Evolutionary conservation across 306 rosid genomes (phyloP).

Genomic region (Prinsepia uniflora): DNA sequence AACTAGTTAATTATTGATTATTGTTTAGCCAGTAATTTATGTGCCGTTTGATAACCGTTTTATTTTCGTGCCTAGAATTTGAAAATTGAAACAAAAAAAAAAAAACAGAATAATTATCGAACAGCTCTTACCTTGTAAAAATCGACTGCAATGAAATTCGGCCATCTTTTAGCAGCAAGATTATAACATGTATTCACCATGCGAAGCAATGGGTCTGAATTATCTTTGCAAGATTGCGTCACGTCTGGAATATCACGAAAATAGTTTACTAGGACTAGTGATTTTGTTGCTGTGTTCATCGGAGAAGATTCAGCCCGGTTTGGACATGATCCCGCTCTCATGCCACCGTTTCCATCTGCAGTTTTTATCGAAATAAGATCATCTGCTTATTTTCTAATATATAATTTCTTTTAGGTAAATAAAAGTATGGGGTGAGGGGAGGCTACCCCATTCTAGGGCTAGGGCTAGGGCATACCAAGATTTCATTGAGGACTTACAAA

Average conservation of each 20-base stretch:
- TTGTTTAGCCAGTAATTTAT: neutral
- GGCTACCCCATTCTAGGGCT: no score
- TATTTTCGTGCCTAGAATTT: no score
- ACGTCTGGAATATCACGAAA: constrained; percentile 43
- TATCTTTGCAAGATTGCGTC: constrained; percentile 56
- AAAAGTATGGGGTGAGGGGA: no score
- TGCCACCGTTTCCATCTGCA: constrained; percentile 65
- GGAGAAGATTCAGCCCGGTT: constrained; percentile 54
- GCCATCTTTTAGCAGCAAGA: constrained; percentile 55
- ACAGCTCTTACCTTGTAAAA: constrained; percentile 49
- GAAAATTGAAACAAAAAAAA: no score
- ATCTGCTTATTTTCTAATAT: neutral
- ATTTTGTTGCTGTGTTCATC: constrained; percentile 55
- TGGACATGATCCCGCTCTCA: constrained; percentile 57
- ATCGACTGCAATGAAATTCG: constrained; percentile 68
- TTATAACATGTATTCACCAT: constrained; percentile 51
- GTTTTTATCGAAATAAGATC: constrained; percentile 7
- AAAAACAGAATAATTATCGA: no score
- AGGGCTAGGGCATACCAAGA: no score
- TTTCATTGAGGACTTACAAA: no score
- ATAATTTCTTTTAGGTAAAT: no score
- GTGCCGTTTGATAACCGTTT: no score
- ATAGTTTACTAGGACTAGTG: constrained; percentile 56
- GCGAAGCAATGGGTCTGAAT: constrained; percentile 54
- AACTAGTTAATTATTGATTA: neutral